A percentile compares a stretch with the other conserved stretches of the same genome.
Conservation (phyloP, 176 grass and related monocot species). For the Dendrocalamus sinicus region DNA sequence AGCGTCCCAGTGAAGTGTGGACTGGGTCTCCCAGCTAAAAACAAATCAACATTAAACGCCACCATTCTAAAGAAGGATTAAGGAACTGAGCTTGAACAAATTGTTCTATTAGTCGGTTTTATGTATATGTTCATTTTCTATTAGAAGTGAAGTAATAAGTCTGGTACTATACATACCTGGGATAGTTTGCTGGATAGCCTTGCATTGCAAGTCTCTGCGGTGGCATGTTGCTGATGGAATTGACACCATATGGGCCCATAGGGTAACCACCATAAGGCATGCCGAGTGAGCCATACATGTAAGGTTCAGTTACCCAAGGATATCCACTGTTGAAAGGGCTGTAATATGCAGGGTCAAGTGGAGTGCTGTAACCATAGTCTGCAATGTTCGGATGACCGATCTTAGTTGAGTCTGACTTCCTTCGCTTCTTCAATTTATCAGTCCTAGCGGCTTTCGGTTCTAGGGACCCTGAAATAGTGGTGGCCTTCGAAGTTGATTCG, state of each 20-base stretch:
- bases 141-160: neutral
- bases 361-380: conserved; percentile 35
- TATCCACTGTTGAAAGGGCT: conserved; percentile 44
- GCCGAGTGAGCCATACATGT: conserved; percentile 42
- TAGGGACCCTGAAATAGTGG: conserved; percentile 18
- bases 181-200: conserved; percentile 39
- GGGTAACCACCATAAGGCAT: conserved; percentile 44
- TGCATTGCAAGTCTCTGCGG: conserved; percentile 38
- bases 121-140: neutral
- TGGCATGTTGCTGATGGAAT: conserved; percentile 35
- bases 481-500: conserved; percentile 25
- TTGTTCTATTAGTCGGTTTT: neutral
- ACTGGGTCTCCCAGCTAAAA: conserved; percentile 35
- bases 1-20: neutral
- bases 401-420: conserved; percentile 45
- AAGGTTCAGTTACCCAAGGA: conserved; percentile 46
- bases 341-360: conserved; percentile 49
- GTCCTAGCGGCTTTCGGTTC: conserved; percentile 17
- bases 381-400: conserved; percentile 29
- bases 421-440: conserved; percentile 48
- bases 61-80: neutral
- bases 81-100: neutral
- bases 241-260: conserved; percentile 29
- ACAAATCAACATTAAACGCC: neutral
- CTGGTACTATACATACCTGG: conserved; percentile 32